A percentile compares a stretch with the other conserved stretches of the same genome.
phyloP scores from a whole-genome alignment of 2,329 filamentous ascomycete genomes.

The Raffaelea arxii region DNA sequence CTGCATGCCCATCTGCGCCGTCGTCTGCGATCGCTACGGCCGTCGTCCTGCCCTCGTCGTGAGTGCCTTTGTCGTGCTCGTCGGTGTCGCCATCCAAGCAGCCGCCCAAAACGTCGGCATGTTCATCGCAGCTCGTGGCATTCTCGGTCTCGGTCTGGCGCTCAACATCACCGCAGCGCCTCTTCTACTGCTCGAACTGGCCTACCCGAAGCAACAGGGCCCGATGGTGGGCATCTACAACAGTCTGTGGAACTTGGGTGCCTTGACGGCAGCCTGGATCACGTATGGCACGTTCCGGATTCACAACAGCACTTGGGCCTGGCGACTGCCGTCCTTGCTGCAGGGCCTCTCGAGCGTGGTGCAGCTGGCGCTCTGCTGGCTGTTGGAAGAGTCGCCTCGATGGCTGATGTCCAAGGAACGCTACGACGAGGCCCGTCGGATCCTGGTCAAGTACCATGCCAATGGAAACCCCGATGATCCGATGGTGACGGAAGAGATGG shows the following conservation, averaged over 20 bases:
- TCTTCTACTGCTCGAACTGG: constrained; percentile 50
- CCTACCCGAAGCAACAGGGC: constrained; percentile 46
- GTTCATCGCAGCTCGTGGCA: constrained; percentile 48
- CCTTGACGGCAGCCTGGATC: constrained; percentile 29
- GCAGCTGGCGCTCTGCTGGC: constrained; percentile 11
- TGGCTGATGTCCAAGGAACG: constrained; percentile 1
- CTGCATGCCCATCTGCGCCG: not conserved
- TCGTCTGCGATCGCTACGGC: constrained; percentile 37
- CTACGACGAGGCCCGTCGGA: constrained; percentile 27
- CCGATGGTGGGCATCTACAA: constrained; percentile 52
- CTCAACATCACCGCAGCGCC: constrained; percentile 50
- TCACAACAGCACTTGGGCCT: constrained; percentile 35
- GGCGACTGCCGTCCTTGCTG: constrained; percentile 37
- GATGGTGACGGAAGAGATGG: constrained; percentile 22
- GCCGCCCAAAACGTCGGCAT: constrained; percentile 49
- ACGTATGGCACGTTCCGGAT: constrained; percentile 39
- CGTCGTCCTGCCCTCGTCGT: constrained; percentile 42
- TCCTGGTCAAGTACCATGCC: constrained; percentile 17
- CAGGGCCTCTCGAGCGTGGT: constrained; percentile 9
- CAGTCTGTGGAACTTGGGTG: constrained; percentile 49
- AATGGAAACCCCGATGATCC: constrained; percentile 13
- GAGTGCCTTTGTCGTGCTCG: constrained; percentile 32
- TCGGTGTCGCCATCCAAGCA: constrained; percentile 46
- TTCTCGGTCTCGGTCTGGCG: constrained; percentile 53
- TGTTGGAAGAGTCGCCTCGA: constrained; percentile 7